A percentile compares a stretch with the other conserved stretches of the same genome.
Evolutionary conservation across 371 early-diverging fungal species (phyloP).

Genomic region (Neoconidiobolus thromboides): DNA sequence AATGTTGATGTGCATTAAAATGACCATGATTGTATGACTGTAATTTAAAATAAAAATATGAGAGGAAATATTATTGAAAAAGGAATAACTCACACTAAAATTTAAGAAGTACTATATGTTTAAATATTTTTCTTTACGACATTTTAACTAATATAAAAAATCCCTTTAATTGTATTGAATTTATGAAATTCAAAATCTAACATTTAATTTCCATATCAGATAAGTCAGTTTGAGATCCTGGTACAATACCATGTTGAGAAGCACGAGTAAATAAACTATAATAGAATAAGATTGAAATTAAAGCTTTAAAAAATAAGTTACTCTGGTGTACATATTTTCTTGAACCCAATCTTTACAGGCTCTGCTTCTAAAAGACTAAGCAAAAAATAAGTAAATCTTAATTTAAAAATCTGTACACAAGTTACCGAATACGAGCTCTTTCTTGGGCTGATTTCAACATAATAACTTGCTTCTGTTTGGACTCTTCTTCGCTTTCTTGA

Average conservation of each 20-base stretch:
- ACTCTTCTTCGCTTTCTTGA: constrained; percentile 1
- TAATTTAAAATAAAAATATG: too few species aligned
- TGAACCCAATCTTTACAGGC: neutral
- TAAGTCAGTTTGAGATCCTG: neutral
- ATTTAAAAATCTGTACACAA: neutral
- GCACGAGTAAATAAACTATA: neutral
- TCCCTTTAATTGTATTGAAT: too few species aligned
- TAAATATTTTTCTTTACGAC: too few species aligned
- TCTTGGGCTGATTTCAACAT: neutral
- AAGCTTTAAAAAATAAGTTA: neutral
- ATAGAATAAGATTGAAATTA: neutral
- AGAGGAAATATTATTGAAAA: too few species aligned
- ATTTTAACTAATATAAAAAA: too few species aligned
- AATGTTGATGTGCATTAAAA: too few species aligned
- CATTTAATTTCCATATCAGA: neutral
- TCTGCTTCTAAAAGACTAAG: neutral
- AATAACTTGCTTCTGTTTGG: neutral
- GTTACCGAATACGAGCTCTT: neutral
- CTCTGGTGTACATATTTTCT: neutral
- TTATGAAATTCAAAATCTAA: too few species aligned
- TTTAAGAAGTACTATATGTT: too few species aligned
- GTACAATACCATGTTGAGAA: neutral
- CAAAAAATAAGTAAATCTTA: neutral
- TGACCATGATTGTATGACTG: too few species aligned
- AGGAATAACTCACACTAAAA: too few species aligned